A percentile compares a stretch with the other conserved stretches of the same genome.
Conservation (phyloP, 1,284 basidiomycete genomes). For the Ustilago loliicola region DNA sequence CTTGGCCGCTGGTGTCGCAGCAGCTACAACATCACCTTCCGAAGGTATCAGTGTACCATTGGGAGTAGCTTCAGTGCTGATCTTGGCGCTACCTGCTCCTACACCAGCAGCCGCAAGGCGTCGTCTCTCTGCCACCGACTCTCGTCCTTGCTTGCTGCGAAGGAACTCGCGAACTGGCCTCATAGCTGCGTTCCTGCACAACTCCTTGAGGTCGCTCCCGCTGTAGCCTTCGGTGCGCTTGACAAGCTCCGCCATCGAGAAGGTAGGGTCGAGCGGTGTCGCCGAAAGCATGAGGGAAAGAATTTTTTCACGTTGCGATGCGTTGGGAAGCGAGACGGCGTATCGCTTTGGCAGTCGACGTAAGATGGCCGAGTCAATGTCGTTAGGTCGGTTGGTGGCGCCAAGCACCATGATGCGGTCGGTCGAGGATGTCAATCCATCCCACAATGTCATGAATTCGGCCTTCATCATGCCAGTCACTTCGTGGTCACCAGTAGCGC, state of each 20-base stretch:
- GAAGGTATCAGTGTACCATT: conserved; percentile 37
- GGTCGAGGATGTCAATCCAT: conserved; percentile 87
- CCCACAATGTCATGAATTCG: conserved; percentile 99
- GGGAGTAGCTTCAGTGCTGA: conserved; percentile 36
- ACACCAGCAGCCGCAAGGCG: conserved; percentile 32
- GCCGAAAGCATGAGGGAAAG: conserved; percentile 79
- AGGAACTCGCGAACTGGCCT: conserved; percentile 68
- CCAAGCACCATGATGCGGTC: conserved; percentile 91
- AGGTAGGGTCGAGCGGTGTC: conserved; percentile 75
- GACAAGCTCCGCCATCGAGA: conserved; percentile 80
- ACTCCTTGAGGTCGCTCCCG: conserved; percentile 91
- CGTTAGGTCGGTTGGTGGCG: conserved; percentile 93
- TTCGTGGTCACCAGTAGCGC: conserved; percentile 90
- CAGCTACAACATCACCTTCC: conserved; percentile 23
- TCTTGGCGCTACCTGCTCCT: conserved; percentile 19
- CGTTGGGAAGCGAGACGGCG: conserved; percentile 84
- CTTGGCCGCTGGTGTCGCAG: conserved; percentile 38
- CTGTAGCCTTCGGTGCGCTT: conserved; percentile 82
- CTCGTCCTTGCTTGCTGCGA: conserved; percentile 59
- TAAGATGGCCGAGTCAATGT: conserved; percentile 95
- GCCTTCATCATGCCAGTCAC: conserved; percentile 99
- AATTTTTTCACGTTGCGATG: conserved; percentile 87
- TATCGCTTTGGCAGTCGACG: conserved; percentile 99
- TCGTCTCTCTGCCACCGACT: conserved; percentile 48
- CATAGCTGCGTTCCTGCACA: conserved; percentile 81